phyloP scores from a whole-genome alignment of 208 protist genomes.

The Leishmania braziliensis region DNA sequence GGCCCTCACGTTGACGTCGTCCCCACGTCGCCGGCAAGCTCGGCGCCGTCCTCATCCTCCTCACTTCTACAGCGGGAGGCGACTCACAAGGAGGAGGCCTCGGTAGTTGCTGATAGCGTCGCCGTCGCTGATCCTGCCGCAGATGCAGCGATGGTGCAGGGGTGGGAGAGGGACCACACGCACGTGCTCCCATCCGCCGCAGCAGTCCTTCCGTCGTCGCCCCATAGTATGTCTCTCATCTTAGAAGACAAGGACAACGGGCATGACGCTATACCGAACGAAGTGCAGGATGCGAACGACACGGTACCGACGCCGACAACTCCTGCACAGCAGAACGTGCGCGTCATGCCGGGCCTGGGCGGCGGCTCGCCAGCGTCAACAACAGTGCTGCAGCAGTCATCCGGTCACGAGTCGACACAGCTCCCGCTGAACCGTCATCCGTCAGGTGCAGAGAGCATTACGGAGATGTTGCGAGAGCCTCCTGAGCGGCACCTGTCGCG shows the following conservation, averaged over 20 bases:
- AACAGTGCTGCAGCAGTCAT: not conserved
- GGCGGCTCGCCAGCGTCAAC: not conserved
- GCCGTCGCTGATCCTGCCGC: not conserved
- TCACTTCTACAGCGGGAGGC: not conserved
- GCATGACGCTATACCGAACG: not conserved
- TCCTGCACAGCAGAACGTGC: not conserved
- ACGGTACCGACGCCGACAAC: not conserved
- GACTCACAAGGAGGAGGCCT: not conserved
- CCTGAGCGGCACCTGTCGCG: slow-evolving; percentile 10
- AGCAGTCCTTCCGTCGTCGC: not conserved
- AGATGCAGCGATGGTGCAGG: not conserved
- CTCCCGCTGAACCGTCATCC: not conserved
- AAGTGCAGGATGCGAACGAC: not conserved
- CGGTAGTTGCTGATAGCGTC: not conserved
- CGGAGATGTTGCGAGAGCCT: not conserved
- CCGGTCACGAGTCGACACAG: not conserved
- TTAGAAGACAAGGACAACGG: not conserved
- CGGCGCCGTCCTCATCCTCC: not conserved
- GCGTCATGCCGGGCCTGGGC: not conserved
- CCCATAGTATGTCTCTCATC: not conserved
- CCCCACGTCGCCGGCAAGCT: slow-evolving; percentile 4
- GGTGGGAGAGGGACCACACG: not conserved
- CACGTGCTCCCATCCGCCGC: not conserved
- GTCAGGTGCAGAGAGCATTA: not conserved
- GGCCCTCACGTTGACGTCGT: not conserved